Conservation (phyloP, 768 basidiomycete genomes). For the Mrakia gelida region DNA sequence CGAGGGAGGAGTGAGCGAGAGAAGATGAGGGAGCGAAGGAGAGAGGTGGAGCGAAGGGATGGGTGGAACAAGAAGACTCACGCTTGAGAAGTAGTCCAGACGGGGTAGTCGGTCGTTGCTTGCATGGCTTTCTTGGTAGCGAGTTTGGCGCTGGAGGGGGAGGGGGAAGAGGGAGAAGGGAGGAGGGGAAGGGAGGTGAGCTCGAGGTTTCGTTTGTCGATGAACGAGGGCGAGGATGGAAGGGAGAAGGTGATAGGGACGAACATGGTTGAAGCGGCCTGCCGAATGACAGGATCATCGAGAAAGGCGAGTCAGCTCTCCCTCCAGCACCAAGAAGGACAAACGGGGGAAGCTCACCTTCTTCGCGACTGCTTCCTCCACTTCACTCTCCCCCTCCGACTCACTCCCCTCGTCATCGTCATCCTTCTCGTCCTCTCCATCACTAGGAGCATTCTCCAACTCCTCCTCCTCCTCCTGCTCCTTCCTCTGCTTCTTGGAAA, state of each 20-base stretch:
- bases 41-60: no score
- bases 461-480: not conserved
- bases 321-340: not conserved
- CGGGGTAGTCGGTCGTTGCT: conserved; percentile 9
- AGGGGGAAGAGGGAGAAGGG: no score
- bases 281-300: no score
- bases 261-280: not conserved
- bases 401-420: not conserved
- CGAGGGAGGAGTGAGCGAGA: not conserved
- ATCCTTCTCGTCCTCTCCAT: not conserved
- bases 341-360: not conserved
- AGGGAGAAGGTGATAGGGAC: not conserved
- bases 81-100: conserved; percentile 11
- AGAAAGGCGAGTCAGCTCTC: not conserved
- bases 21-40: no score
- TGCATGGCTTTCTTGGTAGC: conserved; percentile 11
- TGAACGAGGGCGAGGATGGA: not conserved
- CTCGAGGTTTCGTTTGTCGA: not conserved
- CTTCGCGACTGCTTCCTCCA: not conserved
- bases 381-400: conserved; percentile 8
- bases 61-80: not conserved
- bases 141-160: not conserved
- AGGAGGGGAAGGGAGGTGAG: not conserved
- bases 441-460: not conserved
- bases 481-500: not conserved